Conservation (phyloP, 768 basidiomycete genomes). For the Russula sp. region DNA sequence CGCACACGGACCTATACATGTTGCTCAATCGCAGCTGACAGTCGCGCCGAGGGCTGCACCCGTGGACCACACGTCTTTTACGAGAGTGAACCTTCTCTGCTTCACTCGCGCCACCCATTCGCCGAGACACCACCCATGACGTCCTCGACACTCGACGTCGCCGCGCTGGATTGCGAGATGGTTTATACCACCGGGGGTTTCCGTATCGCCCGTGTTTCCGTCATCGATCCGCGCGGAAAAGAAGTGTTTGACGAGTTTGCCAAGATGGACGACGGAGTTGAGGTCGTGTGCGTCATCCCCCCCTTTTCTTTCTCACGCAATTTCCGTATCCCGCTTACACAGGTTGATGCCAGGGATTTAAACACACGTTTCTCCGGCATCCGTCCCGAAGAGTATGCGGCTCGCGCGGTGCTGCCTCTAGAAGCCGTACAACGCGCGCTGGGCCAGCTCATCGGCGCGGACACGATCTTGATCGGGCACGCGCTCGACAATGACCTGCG, state of each 20-base stretch:
- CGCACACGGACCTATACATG: constrained; percentile 68
- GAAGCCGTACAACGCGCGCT: constrained; percentile 60
- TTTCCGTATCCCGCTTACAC: background rate
- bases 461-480: constrained; percentile 87
- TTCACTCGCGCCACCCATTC: constrained; percentile 76
- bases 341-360: constrained; percentile 55
- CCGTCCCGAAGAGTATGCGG: constrained; percentile 48
- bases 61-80: constrained; percentile 88
- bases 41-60: constrained; percentile 59
- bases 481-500: constrained; percentile 93
- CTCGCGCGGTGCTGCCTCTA: constrained; percentile 58
- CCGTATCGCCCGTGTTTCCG: constrained; percentile 84
- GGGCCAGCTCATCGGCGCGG: constrained; percentile 61
- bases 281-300: constrained; percentile 55
- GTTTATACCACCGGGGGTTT: constrained; percentile 91
- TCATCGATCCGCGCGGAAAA: constrained; percentile 70
- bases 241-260: constrained; percentile 80
- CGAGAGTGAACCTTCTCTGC: constrained; percentile 55
- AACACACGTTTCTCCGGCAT: constrained; percentile 91
- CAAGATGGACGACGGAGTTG: constrained; percentile 72
- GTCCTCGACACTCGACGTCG: constrained; percentile 58
- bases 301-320: background rate
- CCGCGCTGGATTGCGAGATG: constrained; percentile 96
- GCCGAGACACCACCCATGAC: constrained; percentile 37
- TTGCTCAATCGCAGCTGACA: constrained; percentile 56